phyloP scores from a whole-genome alignment of 1,139 yeast genomes.

The Geotrichum bryndzae region DNA sequence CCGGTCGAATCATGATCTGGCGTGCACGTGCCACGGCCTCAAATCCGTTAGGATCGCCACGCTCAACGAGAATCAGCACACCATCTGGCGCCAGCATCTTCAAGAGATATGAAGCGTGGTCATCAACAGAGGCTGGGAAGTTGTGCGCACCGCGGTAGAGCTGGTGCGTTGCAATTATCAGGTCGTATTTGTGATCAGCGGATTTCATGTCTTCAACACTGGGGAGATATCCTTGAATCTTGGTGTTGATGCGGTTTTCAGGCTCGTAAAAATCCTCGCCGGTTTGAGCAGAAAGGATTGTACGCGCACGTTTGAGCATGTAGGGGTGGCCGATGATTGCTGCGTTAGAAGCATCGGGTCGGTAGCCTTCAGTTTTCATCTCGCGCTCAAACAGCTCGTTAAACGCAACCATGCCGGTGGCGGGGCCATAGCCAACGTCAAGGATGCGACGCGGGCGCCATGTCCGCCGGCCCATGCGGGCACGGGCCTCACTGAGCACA shows the following conservation, averaged over 20 bases:
- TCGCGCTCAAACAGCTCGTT: slow-evolving; percentile 70
- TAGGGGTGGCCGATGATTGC: slow-evolving; percentile 65
- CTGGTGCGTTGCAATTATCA: slow-evolving; percentile 82
- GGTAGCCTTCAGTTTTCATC: slow-evolving; percentile 35
- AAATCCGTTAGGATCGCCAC: slow-evolving; percentile 87
- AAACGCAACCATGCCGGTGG: slow-evolving; percentile 82
- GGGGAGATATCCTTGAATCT: slow-evolving; percentile 16
- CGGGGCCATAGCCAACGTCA: slow-evolving; percentile 89
- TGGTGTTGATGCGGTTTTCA: slow-evolving; percentile 18
- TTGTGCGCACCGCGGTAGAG: slow-evolving; percentile 48
- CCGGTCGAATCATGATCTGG: slow-evolving; percentile 82
- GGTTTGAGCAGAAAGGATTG: slow-evolving; percentile 61
- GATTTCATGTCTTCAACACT: not conserved
- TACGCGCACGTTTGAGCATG: slow-evolving; percentile 77
- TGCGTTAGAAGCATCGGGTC: slow-evolving; percentile 62
- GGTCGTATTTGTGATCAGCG: slow-evolving; percentile 48
- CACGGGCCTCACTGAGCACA: slow-evolving; percentile 60
- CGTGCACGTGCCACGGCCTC: slow-evolving; percentile 87
- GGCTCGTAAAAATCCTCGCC: slow-evolving; percentile 15
- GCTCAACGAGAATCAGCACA: slow-evolving; percentile 66
- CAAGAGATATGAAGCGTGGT: slow-evolving; percentile 55
- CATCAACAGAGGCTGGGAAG: slow-evolving; percentile 71
- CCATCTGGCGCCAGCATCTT: slow-evolving; percentile 70
- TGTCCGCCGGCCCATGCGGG: slow-evolving; percentile 42
- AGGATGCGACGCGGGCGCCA: slow-evolving; percentile 64